A percentile compares a stretch with the other conserved stretches of the same genome.
These are phyloP conservation scores for Nannizziopsis barbatae DNA, from an alignment of 2,329 filamentous ascomycete genomes.

Conservation along the genomic window DNA sequence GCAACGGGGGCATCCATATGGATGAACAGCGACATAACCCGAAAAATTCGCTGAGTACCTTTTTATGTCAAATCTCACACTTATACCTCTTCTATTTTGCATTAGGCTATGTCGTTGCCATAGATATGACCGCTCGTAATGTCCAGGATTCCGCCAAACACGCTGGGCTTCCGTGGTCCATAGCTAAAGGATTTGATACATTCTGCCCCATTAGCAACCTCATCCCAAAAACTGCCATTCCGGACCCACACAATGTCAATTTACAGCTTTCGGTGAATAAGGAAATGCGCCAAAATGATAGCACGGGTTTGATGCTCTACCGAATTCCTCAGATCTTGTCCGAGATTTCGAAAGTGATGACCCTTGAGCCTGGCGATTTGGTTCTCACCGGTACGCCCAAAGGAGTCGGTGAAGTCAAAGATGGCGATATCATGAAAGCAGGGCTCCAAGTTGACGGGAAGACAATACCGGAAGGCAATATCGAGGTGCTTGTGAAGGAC, in stretches of 20 bases:
- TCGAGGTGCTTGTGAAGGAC: slow-evolving; percentile 75
- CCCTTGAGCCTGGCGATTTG: slow-evolving; percentile 80
- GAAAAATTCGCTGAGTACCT: slow-evolving; percentile 10
- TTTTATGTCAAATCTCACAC: not conserved
- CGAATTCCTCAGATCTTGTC: slow-evolving; percentile 74
- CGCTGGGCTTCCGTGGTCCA: slow-evolving; percentile 91
- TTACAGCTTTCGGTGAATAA: slow-evolving; percentile 78
- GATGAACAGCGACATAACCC: not conserved
- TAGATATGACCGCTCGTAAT: slow-evolving; percentile 96
- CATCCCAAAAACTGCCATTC: slow-evolving; percentile 68
- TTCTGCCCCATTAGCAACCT: slow-evolving; percentile 78
- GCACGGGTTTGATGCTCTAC: slow-evolving; percentile 90
- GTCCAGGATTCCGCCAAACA: slow-evolving; percentile 93
- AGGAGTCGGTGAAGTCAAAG: slow-evolving; percentile 74
- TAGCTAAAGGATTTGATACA: slow-evolving; percentile 95
- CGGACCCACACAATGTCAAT: slow-evolving; percentile 79
- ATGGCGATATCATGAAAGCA: slow-evolving; percentile 78
- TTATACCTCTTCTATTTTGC: not conserved
- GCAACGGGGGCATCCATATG: not conserved
- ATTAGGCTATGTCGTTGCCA: slow-evolving; percentile 72
- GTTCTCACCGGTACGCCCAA: slow-evolving; percentile 96
- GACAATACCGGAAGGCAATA: slow-evolving; percentile 71
- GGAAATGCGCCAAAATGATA: slow-evolving; percentile 67
- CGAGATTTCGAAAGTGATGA: slow-evolving; percentile 93
- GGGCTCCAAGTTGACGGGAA: slow-evolving; percentile 68